Conservation (phyloP, 2,329 filamentous ascomycete genomes). For the Leptosphaerulina australis region DNA sequence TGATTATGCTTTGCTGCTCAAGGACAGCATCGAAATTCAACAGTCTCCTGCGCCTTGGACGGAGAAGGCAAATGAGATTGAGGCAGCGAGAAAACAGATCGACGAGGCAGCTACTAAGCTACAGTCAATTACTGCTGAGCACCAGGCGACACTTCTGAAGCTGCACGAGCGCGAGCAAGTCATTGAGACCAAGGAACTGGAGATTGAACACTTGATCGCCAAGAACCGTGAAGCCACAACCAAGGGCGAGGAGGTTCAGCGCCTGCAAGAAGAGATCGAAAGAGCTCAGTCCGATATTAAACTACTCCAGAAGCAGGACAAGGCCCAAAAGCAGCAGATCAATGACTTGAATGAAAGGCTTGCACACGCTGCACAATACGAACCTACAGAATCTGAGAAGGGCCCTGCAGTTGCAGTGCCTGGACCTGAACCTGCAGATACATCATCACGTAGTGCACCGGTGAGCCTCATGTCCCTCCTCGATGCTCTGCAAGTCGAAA, state of each 20-base stretch:
- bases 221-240: constrained; percentile 37
- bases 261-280: constrained; percentile 29
- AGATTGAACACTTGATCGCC: constrained; percentile 90
- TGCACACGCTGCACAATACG: constrained; percentile 6
- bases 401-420: constrained; percentile 17
- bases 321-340: constrained; percentile 28
- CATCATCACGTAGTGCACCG: constrained; percentile 17
- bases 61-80: constrained; percentile 78
- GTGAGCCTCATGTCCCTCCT: constrained; percentile 26
- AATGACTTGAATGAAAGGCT: constrained; percentile 20
- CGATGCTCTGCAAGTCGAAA: constrained; percentile 36
- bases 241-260: constrained; percentile 32
- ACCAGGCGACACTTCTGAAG: constrained; percentile 71
- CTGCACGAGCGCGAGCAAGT: constrained; percentile 81
- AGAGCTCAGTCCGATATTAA: constrained; percentile 30
- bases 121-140: constrained; percentile 76
- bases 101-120: constrained; percentile 87
- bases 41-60: constrained; percentile 79
- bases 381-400: constrained; percentile 14
- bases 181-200: constrained; percentile 64
- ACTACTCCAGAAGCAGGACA: constrained; percentile 25
- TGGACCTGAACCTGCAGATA: constrained; percentile 17
- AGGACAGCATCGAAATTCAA: constrained; percentile 65
- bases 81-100: constrained; percentile 78
- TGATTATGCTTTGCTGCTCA: constrained; percentile 59